These are phyloP conservation scores for Furcasterigmium sp. DNA, from an alignment of 2,329 filamentous ascomycete genomes.

Conservation along the genomic window DNA sequence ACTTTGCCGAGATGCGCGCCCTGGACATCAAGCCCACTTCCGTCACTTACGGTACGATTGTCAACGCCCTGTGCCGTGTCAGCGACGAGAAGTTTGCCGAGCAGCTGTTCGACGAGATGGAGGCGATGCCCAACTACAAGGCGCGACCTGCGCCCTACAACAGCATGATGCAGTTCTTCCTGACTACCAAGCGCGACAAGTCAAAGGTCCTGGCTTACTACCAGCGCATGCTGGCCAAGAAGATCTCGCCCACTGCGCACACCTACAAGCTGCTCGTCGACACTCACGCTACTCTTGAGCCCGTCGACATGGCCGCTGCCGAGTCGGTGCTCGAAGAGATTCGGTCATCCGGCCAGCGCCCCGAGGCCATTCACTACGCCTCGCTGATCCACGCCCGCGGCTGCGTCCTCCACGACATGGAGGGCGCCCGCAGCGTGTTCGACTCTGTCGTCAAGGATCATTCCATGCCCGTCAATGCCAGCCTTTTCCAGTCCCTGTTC, in stretches of 20 bases:
- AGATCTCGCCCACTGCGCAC: constrained; percentile 87
- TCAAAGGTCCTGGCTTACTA: constrained; percentile 92
- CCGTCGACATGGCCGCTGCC: constrained; percentile 80
- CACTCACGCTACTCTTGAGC: constrained; percentile 89
- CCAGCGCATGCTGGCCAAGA: constrained; percentile 82
- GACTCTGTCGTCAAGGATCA: constrained; percentile 68
- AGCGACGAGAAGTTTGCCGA: constrained; percentile 97
- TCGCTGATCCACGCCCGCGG: constrained; percentile 94
- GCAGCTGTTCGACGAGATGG: constrained; percentile 98
- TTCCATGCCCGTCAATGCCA: constrained; percentile 68
- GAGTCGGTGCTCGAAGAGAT: constrained; percentile 80
- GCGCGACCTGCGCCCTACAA: constrained; percentile 96
- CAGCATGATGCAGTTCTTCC: constrained; percentile 99
- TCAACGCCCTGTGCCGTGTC: constrained; percentile 94
- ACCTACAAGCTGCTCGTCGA: constrained; percentile 98
- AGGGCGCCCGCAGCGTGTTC: constrained; percentile 75
- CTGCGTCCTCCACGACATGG: constrained; percentile 88
- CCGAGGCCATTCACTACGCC: constrained; percentile 92
- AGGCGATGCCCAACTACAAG: constrained; percentile 98
- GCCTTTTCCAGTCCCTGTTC: constrained; percentile 93
- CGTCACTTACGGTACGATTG: constrained; percentile 96
- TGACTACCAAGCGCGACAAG: constrained; percentile 95
- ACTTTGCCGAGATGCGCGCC: constrained; percentile 95
- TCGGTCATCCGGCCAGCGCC: constrained; percentile 63
- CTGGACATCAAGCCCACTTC: constrained; percentile 92